Percentiles rank a stretch among this genome's conserved stretches.
Evolutionary conservation across 495 filamentous ascomycete species (phyloP).

Genomic region (Aspergillus sparsus): DNA sequence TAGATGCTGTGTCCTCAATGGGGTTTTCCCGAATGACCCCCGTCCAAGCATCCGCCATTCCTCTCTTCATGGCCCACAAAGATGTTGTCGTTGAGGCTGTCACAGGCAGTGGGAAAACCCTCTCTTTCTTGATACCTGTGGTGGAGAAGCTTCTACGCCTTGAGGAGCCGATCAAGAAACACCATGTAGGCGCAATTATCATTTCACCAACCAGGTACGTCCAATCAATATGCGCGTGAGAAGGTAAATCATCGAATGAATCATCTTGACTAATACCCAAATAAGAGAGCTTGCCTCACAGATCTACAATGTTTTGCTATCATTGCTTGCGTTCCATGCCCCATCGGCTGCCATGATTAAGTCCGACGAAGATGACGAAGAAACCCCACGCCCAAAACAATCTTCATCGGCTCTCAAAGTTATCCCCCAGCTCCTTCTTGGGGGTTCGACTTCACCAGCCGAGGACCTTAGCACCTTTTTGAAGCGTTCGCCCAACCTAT

Average conservation of each 20-base stretch:
- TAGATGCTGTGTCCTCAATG: slow-evolving; percentile 80
- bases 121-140: slow-evolving; percentile 87
- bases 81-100: slow-evolving; percentile 98
- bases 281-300: slow-evolving; percentile 82
- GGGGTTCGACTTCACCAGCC: slow-evolving; percentile 76
- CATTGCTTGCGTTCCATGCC: slow-evolving; percentile 77
- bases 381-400: slow-evolving; percentile 54
- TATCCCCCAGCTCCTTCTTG: slow-evolving; percentile 85
- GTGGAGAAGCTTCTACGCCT: slow-evolving; percentile 78
- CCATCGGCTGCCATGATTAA: slow-evolving; percentile 68
- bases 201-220: slow-evolving; percentile 78
- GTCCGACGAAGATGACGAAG: slow-evolving; percentile 47
- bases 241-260: background rate
- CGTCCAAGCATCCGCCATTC: slow-evolving; percentile 91
- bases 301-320: slow-evolving; percentile 79
- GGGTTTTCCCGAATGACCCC: slow-evolving; percentile 89
- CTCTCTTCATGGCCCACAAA: slow-evolving; percentile 88
- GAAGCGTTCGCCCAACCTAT: slow-evolving; percentile 75
- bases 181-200: slow-evolving; percentile 87
- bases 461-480: slow-evolving; percentile 85
- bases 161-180: slow-evolving; percentile 76
- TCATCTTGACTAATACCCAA: slow-evolving; percentile 16
- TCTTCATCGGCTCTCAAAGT: slow-evolving; percentile 57
- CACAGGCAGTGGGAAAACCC: slow-evolving; percentile 92
- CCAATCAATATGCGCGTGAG: background rate